These are phyloP conservation scores for Phytophthora foliorum DNA, from an alignment of 352 stramenopile species.

Conservation along the genomic window DNA sequence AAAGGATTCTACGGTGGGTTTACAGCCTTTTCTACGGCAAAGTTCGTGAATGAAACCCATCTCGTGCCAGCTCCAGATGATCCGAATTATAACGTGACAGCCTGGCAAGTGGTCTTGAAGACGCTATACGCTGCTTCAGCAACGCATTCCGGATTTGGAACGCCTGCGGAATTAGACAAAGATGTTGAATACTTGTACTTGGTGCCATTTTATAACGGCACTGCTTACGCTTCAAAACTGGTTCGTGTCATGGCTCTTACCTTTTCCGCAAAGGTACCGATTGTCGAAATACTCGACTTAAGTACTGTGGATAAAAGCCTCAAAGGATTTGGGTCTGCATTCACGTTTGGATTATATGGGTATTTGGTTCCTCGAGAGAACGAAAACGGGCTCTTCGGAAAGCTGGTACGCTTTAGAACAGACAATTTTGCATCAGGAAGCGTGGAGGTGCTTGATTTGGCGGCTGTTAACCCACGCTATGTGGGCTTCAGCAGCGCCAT, in stretches of 20 bases:
- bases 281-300: constrained; percentile 70
- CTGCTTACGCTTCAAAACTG: constrained; percentile 56
- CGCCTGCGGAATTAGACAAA: constrained; percentile 41
- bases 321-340: constrained; percentile 65
- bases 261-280: constrained; percentile 52
- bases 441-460: constrained; percentile 62
- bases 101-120: constrained; percentile 65
- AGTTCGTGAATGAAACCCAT: constrained; percentile 79
- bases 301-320: constrained; percentile 50
- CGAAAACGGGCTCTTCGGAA: constrained; percentile 64
- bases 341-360: constrained; percentile 63
- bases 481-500: constrained; percentile 76
- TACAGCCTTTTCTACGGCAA: constrained; percentile 58
- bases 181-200: constrained; percentile 80
- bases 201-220: constrained; percentile 72
- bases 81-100: constrained; percentile 50
- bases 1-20: constrained; percentile 72
- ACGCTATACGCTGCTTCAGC: constrained; percentile 53
- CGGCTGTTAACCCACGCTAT: constrained; percentile 55
- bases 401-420: constrained; percentile 67
- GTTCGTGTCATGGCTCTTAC: constrained; percentile 64
- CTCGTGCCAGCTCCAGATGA: constrained; percentile 55
- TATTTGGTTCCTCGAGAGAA: constrained; percentile 80
- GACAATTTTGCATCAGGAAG: constrained; percentile 51
- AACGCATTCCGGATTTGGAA: constrained; percentile 49